Conservation (phyloP, 83 land plant genomes). For the Isoetes engelmannii region DNA sequence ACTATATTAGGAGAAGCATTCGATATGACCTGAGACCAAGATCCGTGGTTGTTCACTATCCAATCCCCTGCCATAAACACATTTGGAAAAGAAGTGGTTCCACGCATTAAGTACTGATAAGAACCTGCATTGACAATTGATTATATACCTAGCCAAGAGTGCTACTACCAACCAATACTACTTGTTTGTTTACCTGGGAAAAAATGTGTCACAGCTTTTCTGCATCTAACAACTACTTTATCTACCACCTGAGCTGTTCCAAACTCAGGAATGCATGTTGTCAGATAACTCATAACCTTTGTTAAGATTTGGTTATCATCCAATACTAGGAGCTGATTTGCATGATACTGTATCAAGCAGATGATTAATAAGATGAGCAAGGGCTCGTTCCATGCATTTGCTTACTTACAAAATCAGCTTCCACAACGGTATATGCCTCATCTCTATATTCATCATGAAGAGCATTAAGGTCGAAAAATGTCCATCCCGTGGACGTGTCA, state of each 20-base stretch:
- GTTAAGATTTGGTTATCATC: constrained; percentile 57
- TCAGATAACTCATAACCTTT: constrained; percentile 49
- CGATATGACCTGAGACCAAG: constrained; percentile 69
- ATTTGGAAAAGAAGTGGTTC: constrained; percentile 74
- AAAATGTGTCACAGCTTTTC: constrained; percentile 70
- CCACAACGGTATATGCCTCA: constrained; percentile 53
- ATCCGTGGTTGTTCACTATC: constrained; percentile 76
- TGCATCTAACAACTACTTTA: constrained; percentile 51
- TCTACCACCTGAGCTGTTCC: constrained; percentile 44
- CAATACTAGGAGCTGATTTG: constrained; percentile 61
- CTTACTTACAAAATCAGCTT: constrained; percentile 76
- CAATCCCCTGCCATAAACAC: constrained; percentile 91
- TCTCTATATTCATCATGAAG: constrained; percentile 68
- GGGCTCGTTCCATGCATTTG: neutral
- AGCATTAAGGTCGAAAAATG: constrained; percentile 69
- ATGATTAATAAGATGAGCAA: neutral
- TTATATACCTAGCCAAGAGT: neutral
- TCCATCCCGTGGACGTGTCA: constrained; percentile 60
- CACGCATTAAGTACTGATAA: constrained; percentile 77
- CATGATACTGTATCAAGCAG: constrained; percentile 53
- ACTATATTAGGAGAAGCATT: neutral
- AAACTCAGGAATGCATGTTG: constrained; percentile 52
- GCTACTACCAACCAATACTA: neutral
- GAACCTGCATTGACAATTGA: constrained; percentile 43
- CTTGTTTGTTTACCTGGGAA: constrained; percentile 55